phyloP scores from a whole-genome alignment of 129 eudicot genomes.

The Flaveria sonorensis region DNA sequence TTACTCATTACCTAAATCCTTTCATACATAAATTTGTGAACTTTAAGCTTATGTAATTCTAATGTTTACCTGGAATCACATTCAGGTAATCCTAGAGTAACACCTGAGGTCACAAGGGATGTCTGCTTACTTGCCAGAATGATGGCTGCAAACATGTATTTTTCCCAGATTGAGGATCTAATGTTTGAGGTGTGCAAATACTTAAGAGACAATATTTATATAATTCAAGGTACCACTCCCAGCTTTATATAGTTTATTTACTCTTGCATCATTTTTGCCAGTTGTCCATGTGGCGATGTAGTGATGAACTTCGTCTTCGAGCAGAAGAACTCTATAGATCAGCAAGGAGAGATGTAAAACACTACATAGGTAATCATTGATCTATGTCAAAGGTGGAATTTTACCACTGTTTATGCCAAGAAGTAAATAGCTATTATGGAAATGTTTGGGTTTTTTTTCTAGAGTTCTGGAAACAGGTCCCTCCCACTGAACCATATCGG shows the following conservation, averaged over 20 bases:
- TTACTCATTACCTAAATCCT: not conserved
- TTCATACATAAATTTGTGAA: not conserved
- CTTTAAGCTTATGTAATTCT: not conserved
- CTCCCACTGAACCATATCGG: slow-evolving; percentile 88
- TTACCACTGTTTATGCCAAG: slow-evolving; percentile 5
- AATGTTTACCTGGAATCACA: slow-evolving; percentile 1
- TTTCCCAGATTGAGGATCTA: slow-evolving; percentile 89
- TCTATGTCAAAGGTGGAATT: not conserved
- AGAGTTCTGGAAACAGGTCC: slow-evolving; percentile 96
- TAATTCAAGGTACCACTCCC: not conserved
- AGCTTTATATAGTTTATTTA: slow-evolving; percentile 21
- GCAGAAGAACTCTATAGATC: slow-evolving; percentile 74
- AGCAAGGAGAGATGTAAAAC: slow-evolving; percentile 88
- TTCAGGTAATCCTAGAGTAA: slow-evolving; percentile 95
- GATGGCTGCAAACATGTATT: slow-evolving; percentile 98
- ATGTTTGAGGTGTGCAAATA: slow-evolving; percentile 82
- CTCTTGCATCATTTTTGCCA: slow-evolving; percentile 32
- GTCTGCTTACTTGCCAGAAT: slow-evolving; percentile 95
- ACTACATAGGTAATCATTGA: slow-evolving; percentile 69
- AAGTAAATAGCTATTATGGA: slow-evolving; percentile 1
- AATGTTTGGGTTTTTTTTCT: slow-evolving; percentile 14
- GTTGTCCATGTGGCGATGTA: slow-evolving; percentile 99
- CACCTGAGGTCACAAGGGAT: slow-evolving; percentile 96
- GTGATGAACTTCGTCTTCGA: slow-evolving; percentile 76
- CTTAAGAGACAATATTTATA: not conserved